Conservation (phyloP, 768 basidiomycete species). For the Boletales sp. region DNA sequence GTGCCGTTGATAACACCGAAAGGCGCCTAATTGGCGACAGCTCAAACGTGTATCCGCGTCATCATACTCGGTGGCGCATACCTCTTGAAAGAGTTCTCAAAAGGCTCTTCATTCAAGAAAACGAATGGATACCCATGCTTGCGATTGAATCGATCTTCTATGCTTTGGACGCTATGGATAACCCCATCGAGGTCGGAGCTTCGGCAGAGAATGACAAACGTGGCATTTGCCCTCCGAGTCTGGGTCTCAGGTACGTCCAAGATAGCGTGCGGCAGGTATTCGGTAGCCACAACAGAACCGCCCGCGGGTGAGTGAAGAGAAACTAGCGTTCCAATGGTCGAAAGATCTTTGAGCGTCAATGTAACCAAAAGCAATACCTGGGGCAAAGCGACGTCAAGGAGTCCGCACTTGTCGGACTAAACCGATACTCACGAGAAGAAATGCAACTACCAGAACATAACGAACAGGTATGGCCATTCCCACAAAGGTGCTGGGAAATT, state of each 20-base stretch:
- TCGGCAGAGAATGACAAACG: conserved; percentile 54
- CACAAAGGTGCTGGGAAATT: background rate
- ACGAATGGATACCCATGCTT: conserved; percentile 58
- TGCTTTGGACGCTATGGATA: conserved; percentile 45
- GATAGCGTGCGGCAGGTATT: background rate
- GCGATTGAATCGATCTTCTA: conserved; percentile 61
- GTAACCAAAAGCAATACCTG: conserved; percentile 19
- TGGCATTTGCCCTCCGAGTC: conserved; percentile 46
- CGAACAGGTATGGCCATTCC: conserved; percentile 20
- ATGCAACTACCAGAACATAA: conserved; percentile 12
- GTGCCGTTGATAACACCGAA: conserved; percentile 37
- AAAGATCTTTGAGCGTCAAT: background rate
- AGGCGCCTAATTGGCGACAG: conserved; percentile 24
- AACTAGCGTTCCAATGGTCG: background rate
- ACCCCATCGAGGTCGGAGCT: conserved; percentile 46
- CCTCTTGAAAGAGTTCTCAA: conserved; percentile 50
- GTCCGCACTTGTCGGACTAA: too few relatives aligned
- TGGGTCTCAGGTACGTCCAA: background rate
- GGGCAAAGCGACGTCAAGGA: background rate
- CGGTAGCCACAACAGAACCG: background rate
- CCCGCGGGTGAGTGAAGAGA: background rate
- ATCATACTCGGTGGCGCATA: conserved; percentile 6
- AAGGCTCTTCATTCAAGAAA: conserved; percentile 62
- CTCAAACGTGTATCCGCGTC: conserved; percentile 12
- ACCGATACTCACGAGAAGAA: conserved; percentile 18